Evolutionary conservation across 306 rosid genomes (phyloP).

Genomic region (Quercus berberidifolia): DNA sequence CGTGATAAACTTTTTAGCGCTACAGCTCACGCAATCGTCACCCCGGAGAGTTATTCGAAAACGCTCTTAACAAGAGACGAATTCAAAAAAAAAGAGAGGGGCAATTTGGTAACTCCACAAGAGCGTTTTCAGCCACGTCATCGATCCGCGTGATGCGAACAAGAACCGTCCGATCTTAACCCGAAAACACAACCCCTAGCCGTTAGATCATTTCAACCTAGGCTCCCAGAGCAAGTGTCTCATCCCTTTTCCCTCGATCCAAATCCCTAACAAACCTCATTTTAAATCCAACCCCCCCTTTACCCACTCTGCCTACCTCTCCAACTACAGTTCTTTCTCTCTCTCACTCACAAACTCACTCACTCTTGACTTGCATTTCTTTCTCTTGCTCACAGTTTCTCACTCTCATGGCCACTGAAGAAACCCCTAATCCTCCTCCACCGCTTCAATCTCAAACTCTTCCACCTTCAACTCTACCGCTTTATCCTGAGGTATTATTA

Average conservation of each 20-base stretch:
- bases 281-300: conserved; percentile 31
- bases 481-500: conserved; percentile 37
- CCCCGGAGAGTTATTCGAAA: neutral
- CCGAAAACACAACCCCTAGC: conserved; percentile 18
- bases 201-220: conserved; percentile 27
- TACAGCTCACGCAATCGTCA: neutral
- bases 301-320: conserved; percentile 6
- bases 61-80: neutral
- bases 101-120: neutral
- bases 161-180: conserved; percentile 15
- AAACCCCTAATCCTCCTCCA: neutral
- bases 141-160: conserved; percentile 26
- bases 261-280: conserved; percentile 18
- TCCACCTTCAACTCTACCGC: conserved; percentile 22
- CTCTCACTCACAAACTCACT: neutral
- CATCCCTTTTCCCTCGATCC: conserved; percentile 22
- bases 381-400: neutral
- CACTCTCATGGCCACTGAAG: conserved; percentile 35
- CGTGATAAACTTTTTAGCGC: neutral
- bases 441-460: neutral
- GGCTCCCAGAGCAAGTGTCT: neutral
- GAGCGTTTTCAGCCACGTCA: conserved; percentile 29
- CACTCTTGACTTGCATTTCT: neutral
- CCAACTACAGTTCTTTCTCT: conserved; percentile 16
- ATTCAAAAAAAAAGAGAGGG: conserved; percentile 24